Percentiles rank a stretch among this genome's conserved stretches.
Conservation (phyloP, 2,329 filamentous ascomycete species). For the Neoascochyta sp. region DNA sequence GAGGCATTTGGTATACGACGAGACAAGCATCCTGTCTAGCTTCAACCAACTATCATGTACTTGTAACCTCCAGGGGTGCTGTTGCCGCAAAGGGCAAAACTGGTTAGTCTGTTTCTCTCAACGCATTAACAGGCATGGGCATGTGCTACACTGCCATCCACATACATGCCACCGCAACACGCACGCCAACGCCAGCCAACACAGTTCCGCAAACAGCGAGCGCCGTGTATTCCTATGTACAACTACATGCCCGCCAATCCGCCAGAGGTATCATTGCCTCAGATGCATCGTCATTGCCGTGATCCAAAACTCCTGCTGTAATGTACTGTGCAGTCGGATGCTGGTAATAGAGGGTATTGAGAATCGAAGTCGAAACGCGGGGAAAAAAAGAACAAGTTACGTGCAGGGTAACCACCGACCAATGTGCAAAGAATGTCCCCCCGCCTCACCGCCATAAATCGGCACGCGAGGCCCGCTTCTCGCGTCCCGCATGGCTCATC, state of each 20-base stretch:
- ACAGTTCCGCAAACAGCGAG: no score
- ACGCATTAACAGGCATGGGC: no score
- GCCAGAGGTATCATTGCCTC: constrained; percentile 4
- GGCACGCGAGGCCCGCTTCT: constrained; percentile 34
- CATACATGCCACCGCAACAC: no score
- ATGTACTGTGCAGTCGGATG: constrained; percentile 7
- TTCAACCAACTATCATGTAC: no score
- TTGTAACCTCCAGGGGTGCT: no score
- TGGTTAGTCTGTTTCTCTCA: no score
- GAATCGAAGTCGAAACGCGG: constrained; percentile 12
- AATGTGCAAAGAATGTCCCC: constrained; percentile 1
- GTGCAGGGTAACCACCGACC: not conserved
- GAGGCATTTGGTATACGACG: no score
- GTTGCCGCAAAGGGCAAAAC: no score
- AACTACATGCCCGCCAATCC: constrained; percentile 5
- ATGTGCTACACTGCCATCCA: no score
- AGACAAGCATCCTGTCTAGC: no score
- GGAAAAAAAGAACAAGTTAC: constrained; percentile 4
- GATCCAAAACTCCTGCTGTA: constrained; percentile 8
- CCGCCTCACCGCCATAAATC: constrained; percentile 35
- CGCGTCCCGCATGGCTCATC: constrained; percentile 30
- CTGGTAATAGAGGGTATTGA: constrained; percentile 11
- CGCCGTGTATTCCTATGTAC: constrained; percentile 13
- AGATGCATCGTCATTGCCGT: constrained; percentile 1
- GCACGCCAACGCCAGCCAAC: no score